phyloP scores from a whole-genome alignment of 139 green algal species.

The Trebouxia sp. region DNA sequence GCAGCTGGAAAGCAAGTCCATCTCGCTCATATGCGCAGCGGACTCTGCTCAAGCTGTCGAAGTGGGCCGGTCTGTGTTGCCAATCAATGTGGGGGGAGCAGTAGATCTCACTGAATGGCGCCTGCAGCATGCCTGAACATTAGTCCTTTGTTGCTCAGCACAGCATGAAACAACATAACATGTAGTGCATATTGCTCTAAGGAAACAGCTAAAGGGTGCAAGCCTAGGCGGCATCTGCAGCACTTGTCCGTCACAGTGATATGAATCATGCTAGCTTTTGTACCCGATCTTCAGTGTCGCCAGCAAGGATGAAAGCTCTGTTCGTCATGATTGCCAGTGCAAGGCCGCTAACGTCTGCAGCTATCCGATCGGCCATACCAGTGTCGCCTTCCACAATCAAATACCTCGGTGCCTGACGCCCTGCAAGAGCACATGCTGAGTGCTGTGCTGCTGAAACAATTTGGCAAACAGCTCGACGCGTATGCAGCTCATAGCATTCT shows the following conservation, averaged over 20 bases:
- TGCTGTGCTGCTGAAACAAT: not conserved
- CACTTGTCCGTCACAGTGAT: too few species aligned
- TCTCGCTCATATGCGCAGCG: not conserved
- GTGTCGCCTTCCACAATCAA: not conserved
- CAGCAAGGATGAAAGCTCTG: not conserved
- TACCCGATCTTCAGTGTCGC: too few species aligned
- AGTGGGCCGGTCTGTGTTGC: not conserved
- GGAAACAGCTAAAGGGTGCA: too few species aligned
- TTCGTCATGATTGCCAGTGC: not conserved
- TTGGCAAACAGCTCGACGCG: too few species aligned
- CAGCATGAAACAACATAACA: too few species aligned
- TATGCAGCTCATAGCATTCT: too few species aligned
- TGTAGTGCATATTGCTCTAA: too few species aligned
- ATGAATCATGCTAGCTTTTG: too few species aligned
- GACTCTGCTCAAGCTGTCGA: not conserved
- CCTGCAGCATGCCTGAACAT: not conserved
- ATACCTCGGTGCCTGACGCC: not conserved
- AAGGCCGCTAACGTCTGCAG: not conserved
- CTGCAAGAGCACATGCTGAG: not conserved
- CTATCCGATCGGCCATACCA: not conserved
- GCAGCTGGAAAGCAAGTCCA: not conserved
- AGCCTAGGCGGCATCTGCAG: not conserved
- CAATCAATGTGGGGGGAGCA: not conserved
- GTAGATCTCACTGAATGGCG: not conserved
- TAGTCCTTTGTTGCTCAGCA: too few species aligned